phyloP scores from a whole-genome alignment of 164 flowering plant species.

The Umbellularia californica region DNA sequence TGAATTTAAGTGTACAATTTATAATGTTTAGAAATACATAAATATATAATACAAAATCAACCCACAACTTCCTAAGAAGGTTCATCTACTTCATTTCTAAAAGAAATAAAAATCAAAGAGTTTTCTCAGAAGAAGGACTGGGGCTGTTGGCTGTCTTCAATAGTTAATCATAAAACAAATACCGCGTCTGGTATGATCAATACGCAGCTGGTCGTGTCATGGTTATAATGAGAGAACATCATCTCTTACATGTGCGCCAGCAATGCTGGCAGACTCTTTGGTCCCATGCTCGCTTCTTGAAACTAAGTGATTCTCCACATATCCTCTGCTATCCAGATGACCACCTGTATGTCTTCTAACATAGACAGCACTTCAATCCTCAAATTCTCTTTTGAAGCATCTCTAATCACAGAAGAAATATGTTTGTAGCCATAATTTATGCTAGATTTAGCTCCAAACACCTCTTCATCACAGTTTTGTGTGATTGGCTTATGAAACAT shows the following conservation, averaged over 20 bases:
- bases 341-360: conserved; percentile 33
- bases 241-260: neutral
- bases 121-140: too few relatives aligned
- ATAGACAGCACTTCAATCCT: conserved; percentile 39
- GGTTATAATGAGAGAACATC: neutral
- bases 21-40: too few relatives aligned
- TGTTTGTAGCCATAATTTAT: conserved; percentile 3
- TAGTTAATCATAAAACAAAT: too few relatives aligned
- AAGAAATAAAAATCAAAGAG: too few relatives aligned
- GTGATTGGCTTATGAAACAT: conserved; percentile 19
- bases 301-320: conserved; percentile 16
- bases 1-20: too few relatives aligned
- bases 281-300: conserved; percentile 6
- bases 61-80: too few relatives aligned
- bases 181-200: too few relatives aligned
- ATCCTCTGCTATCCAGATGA: conserved; percentile 19
- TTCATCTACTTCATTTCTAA: too few relatives aligned
- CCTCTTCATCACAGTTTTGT: conserved; percentile 24
- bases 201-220: too few relatives aligned
- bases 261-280: neutral
- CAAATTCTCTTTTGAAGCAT: conserved; percentile 42
- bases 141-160: too few relatives aligned
- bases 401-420: conserved; percentile 33
- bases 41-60: too few relatives aligned
- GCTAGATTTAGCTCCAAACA: conserved; percentile 17